Conservation (phyloP, 495 filamentous ascomycete species). For the Letharia lupina region DNA sequence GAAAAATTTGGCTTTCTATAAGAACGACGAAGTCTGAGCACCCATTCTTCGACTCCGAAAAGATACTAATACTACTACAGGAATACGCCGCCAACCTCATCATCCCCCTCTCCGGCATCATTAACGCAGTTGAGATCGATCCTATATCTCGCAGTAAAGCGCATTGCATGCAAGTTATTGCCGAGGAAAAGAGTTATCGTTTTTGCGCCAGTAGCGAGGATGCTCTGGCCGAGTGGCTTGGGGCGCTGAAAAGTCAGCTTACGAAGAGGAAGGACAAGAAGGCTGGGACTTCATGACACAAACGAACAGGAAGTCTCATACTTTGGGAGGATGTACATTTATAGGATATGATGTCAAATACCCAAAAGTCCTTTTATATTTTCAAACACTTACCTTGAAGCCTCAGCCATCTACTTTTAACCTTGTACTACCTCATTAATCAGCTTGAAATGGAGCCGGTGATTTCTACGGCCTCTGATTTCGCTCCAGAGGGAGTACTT, state of each 20-base stretch:
- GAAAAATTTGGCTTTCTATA: conserved; percentile 82
- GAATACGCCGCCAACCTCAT: conserved; percentile 86
- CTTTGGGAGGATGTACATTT: background rate
- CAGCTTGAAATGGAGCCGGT: background rate
- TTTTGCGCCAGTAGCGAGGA: conserved; percentile 82
- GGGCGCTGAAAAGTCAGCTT: conserved; percentile 82
- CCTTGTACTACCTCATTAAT: background rate
- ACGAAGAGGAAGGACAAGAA: conserved; percentile 49
- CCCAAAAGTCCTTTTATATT: background rate
- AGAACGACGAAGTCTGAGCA: conserved; percentile 59
- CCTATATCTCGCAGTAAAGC: conserved; percentile 74
- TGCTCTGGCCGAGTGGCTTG: conserved; percentile 70
- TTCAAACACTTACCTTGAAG: background rate
- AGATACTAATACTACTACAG: conserved; percentile 25
- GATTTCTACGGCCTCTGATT: background rate
- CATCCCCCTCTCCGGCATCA: conserved; percentile 66
- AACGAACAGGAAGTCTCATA: background rate
- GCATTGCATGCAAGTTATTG: conserved; percentile 87
- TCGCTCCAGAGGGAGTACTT: background rate
- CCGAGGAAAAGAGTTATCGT: conserved; percentile 84
- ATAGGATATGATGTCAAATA: background rate
- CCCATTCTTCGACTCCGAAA: background rate
- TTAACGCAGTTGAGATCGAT: conserved; percentile 90
- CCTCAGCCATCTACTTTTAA: background rate
- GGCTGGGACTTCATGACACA: background rate